Base-by-base conservation (phyloP, 164 flowering plant species). In the Santalum album region DNA sequence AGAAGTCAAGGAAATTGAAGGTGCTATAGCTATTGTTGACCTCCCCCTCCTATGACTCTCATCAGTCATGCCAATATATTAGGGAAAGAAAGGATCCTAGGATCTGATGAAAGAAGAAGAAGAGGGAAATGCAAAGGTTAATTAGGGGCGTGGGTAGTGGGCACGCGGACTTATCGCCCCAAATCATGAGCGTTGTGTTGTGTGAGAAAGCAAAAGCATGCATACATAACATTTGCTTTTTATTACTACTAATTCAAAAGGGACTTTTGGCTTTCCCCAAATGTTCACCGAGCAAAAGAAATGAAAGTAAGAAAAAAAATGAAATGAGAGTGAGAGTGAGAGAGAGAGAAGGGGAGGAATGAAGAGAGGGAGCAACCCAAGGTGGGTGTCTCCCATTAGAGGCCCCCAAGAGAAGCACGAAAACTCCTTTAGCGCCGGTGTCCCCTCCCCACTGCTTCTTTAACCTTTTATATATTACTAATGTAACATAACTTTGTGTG, bases 391-490 rank as follows among this genome's bases (percentile, higher is more conserved):
- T 62, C 85, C 82, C 49, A 42, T 38, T 55, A 78, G 57, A 71
- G 65, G 68, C 68, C 73, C 83, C n/a, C n/a, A n/a, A n/a, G n/a
- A n/a, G 79, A 69, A 75, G 76, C 79, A 75, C 70, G n/a, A n/a
- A n/a, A 69, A 74, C 82, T 69, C 60, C 70, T 78, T 80, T 69
- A 53, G 74, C 86, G 92, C 83, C 92, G 92, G 66, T 85, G 92
- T 85, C 88, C 62, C 81, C 88, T 86, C 83, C 69, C 74, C 64
- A 65, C 65, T 64, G 7, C 21, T 11, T 23, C 27, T 38, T 27
- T 29, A 16, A 17, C 49, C 34, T 29, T 29, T 29, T 29, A 9
- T n/a, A 29, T 29, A 29, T 29, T 29, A 9, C n/a, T n/a, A n/a
- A n/a, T 29, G 34, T 29, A 29, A 29, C 4, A 29, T 51, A 29